Conservation (phyloP, 345 rosid genomes). For the Streptanthus diversifolius region DNA sequence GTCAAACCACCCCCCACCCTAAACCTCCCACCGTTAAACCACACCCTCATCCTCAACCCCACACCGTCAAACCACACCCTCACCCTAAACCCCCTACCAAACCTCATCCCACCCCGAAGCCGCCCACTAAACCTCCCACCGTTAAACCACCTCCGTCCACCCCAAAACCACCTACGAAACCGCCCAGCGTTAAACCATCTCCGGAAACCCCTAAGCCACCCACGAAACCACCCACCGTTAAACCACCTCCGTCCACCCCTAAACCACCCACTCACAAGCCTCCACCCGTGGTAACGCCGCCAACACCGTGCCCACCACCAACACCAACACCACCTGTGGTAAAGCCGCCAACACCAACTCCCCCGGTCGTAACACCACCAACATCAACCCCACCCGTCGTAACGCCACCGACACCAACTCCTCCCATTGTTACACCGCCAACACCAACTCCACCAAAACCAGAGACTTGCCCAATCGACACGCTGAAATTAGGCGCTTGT, state of each 20-base stretch:
- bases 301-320: conserved; percentile 33
- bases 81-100: background rate
- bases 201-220: conserved; percentile 38
- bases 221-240: conserved; percentile 25
- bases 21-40: conserved; percentile 22
- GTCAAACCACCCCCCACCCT: conserved; percentile 22
- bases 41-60: conserved; percentile 38
- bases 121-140: conserved; percentile 21
- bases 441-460: conserved; percentile 34
- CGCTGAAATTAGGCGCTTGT: conserved; percentile 74
- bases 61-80: conserved; percentile 6
- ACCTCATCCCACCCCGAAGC: background rate
- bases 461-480: conserved; percentile 73
- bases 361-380: background rate
- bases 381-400: conserved; percentile 1
- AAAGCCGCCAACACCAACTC: conserved; percentile 20
- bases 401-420: background rate
- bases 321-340: conserved; percentile 1
- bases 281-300: background rate
- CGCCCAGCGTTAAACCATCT: conserved; percentile 26
- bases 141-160: conserved; percentile 32
- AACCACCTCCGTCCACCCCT: conserved; percentile 29
- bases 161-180: conserved; percentile 35
- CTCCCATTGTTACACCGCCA: conserved; percentile 13
- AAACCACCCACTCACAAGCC: conserved; percentile 29